Percentiles rank a stretch among this genome's conserved stretches.
phyloP scores from a whole-genome alignment of 306 rosid genomes.

The Vigna mungo region DNA sequence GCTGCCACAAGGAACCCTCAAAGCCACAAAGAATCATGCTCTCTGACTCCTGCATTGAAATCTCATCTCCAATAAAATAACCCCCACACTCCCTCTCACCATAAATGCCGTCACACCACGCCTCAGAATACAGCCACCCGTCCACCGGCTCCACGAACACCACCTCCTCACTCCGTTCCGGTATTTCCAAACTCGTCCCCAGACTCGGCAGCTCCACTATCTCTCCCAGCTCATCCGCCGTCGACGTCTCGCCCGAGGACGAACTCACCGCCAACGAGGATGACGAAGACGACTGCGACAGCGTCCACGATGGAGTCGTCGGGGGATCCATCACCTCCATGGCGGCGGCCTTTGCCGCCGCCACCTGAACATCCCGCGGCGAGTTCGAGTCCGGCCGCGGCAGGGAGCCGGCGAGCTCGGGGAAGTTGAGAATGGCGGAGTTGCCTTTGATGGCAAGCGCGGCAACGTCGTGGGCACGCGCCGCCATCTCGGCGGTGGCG shows the following conservation, averaged over 20 bases:
- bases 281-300: slow-evolving; percentile 39
- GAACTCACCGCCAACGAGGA: slow-evolving; percentile 32
- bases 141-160: slow-evolving; percentile 63
- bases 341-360: slow-evolving; percentile 88
- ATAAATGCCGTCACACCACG: slow-evolving; percentile 55
- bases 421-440: slow-evolving; percentile 97
- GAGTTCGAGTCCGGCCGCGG: slow-evolving; percentile 87
- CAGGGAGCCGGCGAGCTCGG: slow-evolving; percentile 62
- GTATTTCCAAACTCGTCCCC: slow-evolving; percentile 53
- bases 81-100: slow-evolving; percentile 47
- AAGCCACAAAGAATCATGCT: slow-evolving; percentile 51
- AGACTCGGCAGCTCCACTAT: slow-evolving; percentile 75
- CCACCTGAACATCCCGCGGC: slow-evolving; percentile 88
- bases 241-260: slow-evolving; percentile 25
- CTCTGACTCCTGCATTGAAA: slow-evolving; percentile 53
- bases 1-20: slow-evolving; percentile 62
- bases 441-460: slow-evolving; percentile 80
- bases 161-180: slow-evolving; percentile 56
- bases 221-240: slow-evolving; percentile 83
- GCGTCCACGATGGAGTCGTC: slow-evolving; percentile 23
- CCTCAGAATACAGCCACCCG: slow-evolving; percentile 59
- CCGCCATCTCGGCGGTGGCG: slow-evolving; percentile 95
- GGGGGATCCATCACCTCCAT: slow-evolving; percentile 53
- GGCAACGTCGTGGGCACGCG: slow-evolving; percentile 98
- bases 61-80: slow-evolving; percentile 54